Evolutionary conservation across 768 basidiomycete species (phyloP).

Genomic region (Mycena indigotica): DNA sequence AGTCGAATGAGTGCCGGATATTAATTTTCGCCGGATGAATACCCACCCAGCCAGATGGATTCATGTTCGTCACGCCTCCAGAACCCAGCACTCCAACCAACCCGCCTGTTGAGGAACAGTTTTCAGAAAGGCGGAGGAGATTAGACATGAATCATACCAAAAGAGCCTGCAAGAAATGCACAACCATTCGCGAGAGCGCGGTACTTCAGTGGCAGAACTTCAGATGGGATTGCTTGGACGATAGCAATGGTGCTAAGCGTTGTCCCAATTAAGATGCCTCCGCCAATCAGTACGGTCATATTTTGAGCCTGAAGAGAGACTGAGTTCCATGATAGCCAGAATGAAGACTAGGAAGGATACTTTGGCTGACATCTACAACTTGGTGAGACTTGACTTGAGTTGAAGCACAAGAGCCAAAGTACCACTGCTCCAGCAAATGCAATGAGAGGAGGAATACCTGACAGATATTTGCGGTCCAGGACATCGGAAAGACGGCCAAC

Average conservation of each 20-base stretch:
- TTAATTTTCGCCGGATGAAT: not conserved
- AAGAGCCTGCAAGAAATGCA: conserved; percentile 22
- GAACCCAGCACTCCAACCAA: conserved; percentile 19
- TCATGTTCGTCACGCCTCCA: conserved; percentile 20
- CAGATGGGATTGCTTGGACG: conserved; percentile 24
- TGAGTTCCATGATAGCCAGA: too few relatives aligned
- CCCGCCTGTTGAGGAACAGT: conserved; percentile 3
- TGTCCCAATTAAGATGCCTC: conserved; percentile 21
- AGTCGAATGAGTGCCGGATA: not conserved
- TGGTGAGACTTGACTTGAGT: not conserved
- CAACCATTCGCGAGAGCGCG: conserved; percentile 23
- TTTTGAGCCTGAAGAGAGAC: not conserved
- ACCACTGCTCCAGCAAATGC: conserved; percentile 24
- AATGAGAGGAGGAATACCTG: conserved; percentile 21
- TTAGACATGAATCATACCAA: too few relatives aligned
- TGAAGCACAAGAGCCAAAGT: not conserved
- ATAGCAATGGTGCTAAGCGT: conserved; percentile 24
- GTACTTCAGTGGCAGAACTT: conserved; percentile 24
- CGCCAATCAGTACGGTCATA: conserved; percentile 23
- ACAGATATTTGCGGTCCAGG: conserved; percentile 23
- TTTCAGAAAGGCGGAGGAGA: not conserved
- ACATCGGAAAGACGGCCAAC: conserved; percentile 24
- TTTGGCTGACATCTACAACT: not conserved
- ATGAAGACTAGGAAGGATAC: too few relatives aligned
- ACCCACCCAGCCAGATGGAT: conserved; percentile 23